Base-by-base conservation (phyloP, 495 filamentous ascomycete genomes). In the Podospora pseudoanserina region DNA sequence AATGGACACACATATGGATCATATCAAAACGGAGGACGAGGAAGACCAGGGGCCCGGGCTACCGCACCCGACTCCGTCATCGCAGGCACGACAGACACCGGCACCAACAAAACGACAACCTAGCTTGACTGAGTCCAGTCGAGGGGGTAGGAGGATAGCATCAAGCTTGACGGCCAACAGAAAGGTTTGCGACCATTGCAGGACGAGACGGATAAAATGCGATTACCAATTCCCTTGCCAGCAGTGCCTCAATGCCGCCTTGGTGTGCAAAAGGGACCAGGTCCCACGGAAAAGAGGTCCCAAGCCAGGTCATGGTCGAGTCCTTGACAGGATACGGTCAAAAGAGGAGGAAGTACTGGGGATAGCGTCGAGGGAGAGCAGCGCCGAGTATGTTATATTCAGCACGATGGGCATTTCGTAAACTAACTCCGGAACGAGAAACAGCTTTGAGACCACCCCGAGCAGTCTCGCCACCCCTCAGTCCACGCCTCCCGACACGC, bases 181-280 rank as follows among this genome's bases (percentile, higher is more conserved):
- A 11, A 74, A 65, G 5, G 76, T 78, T 5, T 78, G 76, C 63
- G 76, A 78, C 57, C 73, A 77, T 54, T 78, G 76, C 70, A 72
- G 76, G 56, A 64, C 72, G 63, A 71, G 76, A 27, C 64, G 76
- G 75, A 75, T 78, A 18, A 68, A 73, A 27, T 79, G 78, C 60
- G 74, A 77, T 68, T 73, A 75, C 60, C 62, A 73, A 39, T 76
- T 68, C 19, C 78, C 76, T 5, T 79, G 76, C 65, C 68, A 74
- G 54, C 78, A 75, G 63, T 79, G 78, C 63, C 57, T 63, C 44
- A 68, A 67, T 68, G 75, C 76, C 11, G 62, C 64, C 5, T 65
- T 79, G 60, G 59, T 57, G 34, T 79, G 78, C 70, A 79, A 75
- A 69, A 72, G 78, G 55, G 74, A 78, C 7, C 76, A 79, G 68